Evolutionary conservation across 2,329 filamentous ascomycete genomes (phyloP).

Genomic region (Trichophyton schoenleinii): DNA sequence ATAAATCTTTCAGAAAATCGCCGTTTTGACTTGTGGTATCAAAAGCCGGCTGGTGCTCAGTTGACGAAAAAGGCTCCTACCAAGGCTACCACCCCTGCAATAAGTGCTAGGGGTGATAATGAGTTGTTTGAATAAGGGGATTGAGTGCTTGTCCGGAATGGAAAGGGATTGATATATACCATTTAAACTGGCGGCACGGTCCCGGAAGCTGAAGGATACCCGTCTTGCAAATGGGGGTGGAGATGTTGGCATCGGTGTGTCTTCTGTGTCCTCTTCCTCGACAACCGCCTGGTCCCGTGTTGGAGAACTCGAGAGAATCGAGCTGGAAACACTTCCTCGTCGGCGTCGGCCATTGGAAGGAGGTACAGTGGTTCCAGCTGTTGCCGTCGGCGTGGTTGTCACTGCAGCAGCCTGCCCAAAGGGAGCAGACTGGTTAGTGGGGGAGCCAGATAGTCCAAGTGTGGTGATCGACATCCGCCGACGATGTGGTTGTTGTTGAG

Average conservation of each 20-base stretch:
- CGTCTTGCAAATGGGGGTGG: slow-evolving; percentile 60
- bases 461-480: slow-evolving; percentile 63
- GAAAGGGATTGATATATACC: slow-evolving; percentile 3
- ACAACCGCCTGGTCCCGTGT: slow-evolving; percentile 34
- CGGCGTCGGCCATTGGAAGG: slow-evolving; percentile 28
- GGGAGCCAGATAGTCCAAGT: slow-evolving; percentile 60
- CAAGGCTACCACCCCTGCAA: background rate
- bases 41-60: background rate
- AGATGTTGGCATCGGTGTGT: slow-evolving; percentile 46
- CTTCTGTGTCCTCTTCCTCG: slow-evolving; percentile 60
- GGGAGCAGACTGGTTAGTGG: slow-evolving; percentile 41
- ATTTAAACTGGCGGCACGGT: slow-evolving; percentile 10
- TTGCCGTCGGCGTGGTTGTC: background rate
- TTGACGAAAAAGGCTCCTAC: slow-evolving; percentile 1
- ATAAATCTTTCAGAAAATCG: background rate
- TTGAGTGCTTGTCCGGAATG: background rate
- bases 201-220: slow-evolving; percentile 78
- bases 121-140: background rate
- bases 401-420: slow-evolving; percentile 24
- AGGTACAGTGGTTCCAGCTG: slow-evolving; percentile 37
- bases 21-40: background rate
- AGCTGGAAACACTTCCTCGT: slow-evolving; percentile 58
- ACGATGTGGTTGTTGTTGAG: slow-evolving; percentile 30
- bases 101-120: background rate
- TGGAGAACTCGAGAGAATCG: slow-evolving; percentile 31